Percentiles rank a stretch among this genome's conserved stretches.
Evolutionary conservation across 192 early-diverging fungal genomes (phyloP).

Genomic region (Thamnidium elegans): DNA sequence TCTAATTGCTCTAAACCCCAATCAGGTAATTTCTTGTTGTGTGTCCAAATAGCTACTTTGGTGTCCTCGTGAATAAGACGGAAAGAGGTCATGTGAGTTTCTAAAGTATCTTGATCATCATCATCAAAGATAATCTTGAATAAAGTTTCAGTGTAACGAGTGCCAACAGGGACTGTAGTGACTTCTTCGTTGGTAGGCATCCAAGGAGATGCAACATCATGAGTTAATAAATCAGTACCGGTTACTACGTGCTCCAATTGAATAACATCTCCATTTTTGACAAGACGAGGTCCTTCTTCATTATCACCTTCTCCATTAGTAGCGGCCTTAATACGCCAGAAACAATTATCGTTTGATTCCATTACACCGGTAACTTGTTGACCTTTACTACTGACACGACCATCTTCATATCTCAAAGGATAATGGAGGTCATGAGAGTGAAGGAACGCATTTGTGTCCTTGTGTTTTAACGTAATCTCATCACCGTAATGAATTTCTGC

Average conservation of each 20-base stretch:
- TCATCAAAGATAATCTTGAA: slow-evolving; percentile 56
- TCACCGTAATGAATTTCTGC: slow-evolving; percentile 79
- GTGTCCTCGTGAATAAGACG: slow-evolving; percentile 74
- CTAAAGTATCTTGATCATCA: slow-evolving; percentile 24
- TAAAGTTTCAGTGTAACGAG: slow-evolving; percentile 54
- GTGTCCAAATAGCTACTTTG: slow-evolving; percentile 77
- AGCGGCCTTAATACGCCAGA: slow-evolving; percentile 48
- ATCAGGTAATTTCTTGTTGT: slow-evolving; percentile 64
- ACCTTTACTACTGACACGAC: slow-evolving; percentile 82
- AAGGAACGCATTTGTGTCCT: slow-evolving; percentile 70
- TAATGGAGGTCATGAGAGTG: slow-evolving; percentile 79
- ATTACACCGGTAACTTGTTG: slow-evolving; percentile 92
- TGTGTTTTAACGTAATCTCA: slow-evolving; percentile 78
- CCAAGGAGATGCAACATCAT: slow-evolving; percentile 59
- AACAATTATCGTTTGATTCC: slow-evolving; percentile 67
- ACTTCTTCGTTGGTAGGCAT: slow-evolving; percentile 67
- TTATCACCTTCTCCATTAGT: slow-evolving; percentile 27
- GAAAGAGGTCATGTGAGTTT: slow-evolving; percentile 62
- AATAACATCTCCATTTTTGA: slow-evolving; percentile 74
- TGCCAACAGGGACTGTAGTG: slow-evolving; percentile 56
- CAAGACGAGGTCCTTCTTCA: slow-evolving; percentile 39
- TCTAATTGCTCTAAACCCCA: slow-evolving; percentile 91
- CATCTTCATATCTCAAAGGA: slow-evolving; percentile 90
- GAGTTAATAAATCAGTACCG: slow-evolving; percentile 56
- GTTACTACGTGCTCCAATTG: slow-evolving; percentile 69